Percentiles rank a stretch among this genome's conserved stretches.
phyloP scores from a whole-genome alignment of 1,139 yeast species.

The Blastobotrys arbuscula region DNA sequence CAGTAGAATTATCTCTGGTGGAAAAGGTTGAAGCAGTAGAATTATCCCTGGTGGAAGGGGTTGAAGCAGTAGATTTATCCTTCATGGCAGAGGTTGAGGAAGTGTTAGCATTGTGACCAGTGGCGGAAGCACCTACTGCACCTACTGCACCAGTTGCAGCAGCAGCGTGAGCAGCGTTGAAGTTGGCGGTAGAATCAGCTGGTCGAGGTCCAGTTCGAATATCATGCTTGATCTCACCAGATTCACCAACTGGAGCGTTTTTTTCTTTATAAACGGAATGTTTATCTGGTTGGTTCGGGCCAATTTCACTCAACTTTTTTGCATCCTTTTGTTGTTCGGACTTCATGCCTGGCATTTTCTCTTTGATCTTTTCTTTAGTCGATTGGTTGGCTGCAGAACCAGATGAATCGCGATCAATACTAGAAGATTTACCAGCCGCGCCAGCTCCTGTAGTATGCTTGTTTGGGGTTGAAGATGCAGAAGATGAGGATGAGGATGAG shows the following conservation, averaged over 20 bases:
- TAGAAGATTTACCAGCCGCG: background rate
- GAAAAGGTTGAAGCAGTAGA: too few species aligned
- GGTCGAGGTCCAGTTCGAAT: background rate
- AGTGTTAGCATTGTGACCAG: background rate
- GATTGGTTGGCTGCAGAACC: background rate
- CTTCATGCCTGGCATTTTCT: conserved; percentile 3
- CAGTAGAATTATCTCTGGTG: too few species aligned
- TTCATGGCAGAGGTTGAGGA: background rate
- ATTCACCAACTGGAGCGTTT: background rate
- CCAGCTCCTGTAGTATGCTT: background rate
- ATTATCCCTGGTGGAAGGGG: too few species aligned
- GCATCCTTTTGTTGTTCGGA: background rate
- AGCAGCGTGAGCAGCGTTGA: background rate
- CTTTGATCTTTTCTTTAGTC: conserved; percentile 3
- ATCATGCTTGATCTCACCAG: background rate
- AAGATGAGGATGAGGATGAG: background rate
- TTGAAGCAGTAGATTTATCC: background rate
- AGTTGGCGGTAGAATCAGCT: background rate
- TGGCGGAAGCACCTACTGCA: background rate
- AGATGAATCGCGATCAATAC: background rate
- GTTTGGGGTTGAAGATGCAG: background rate
- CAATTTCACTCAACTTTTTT: background rate
- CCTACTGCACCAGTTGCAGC: background rate
- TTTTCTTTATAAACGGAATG: background rate
- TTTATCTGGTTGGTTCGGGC: background rate